A percentile compares a stretch with the other conserved stretches of the same genome.
Conservation (phyloP, 176 grass and related monocot genomes). For the Aegilops bicornis region DNA sequence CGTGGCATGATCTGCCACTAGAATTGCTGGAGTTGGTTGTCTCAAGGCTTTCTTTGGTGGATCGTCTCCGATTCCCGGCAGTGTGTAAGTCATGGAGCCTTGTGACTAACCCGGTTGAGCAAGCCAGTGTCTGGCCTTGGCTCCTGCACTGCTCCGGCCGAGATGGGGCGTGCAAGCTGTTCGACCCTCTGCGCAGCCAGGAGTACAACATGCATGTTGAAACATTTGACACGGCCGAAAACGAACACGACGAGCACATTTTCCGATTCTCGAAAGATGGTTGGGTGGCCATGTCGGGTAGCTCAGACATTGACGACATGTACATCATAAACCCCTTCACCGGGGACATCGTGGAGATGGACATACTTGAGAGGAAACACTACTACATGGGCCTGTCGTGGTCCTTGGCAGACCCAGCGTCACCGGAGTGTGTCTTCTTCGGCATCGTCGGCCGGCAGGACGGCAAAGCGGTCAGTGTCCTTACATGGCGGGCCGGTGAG, state of each 20-base stretch:
- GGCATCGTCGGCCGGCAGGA: not conserved
- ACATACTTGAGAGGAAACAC: not conserved
- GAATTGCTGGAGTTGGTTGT: too few relatives aligned
- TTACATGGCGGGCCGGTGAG: too few relatives aligned
- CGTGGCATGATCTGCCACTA: not conserved
- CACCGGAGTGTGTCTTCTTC: not conserved
- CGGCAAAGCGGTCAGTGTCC: not conserved
- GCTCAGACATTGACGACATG: not conserved
- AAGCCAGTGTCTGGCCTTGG: constrained; percentile 10
- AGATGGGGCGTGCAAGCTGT: not conserved
- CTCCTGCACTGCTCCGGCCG: not conserved
- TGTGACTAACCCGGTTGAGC: not conserved
- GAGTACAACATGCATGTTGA: not conserved
- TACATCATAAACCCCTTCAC: not conserved
- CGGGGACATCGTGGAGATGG: not conserved
- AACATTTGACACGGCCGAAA: not conserved
- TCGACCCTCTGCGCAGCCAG: not conserved
- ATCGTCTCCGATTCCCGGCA: not conserved
- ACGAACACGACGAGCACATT: not conserved
- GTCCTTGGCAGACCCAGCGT: not conserved
- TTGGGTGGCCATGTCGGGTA: not conserved
- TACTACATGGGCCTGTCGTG: not conserved
- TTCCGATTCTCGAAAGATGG: not conserved
- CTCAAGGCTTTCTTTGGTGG: too few relatives aligned
- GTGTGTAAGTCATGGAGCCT: constrained; percentile 6